Percentiles rank a stretch among this genome's conserved stretches.
phyloP scores from a whole-genome alignment of 148 eudicot genomes.

The Mesembryanthemum crystallinum region DNA sequence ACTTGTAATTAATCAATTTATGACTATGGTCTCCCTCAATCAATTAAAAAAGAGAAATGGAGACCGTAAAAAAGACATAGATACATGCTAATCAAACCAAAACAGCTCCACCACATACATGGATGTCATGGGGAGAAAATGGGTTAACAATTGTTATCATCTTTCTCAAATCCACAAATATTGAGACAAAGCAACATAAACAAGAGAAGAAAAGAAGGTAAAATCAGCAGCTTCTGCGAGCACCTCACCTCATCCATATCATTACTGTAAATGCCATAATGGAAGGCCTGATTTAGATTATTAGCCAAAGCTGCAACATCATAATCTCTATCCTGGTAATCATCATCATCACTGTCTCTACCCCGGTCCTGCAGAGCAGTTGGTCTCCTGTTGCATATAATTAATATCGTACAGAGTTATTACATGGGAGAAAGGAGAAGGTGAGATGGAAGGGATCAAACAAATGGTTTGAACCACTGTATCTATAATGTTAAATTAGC shows the following conservation, averaged over 20 bases:
- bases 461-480: neutral
- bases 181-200: neutral
- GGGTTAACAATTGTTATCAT: neutral
- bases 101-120: neutral
- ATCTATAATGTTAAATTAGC: neutral
- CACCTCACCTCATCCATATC: constrained; percentile 71
- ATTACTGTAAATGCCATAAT: constrained; percentile 70
- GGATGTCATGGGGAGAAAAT: neutral
- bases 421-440: neutral
- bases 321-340: constrained; percentile 96
- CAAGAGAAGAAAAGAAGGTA: neutral
- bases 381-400: constrained; percentile 69
- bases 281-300: constrained; percentile 89
- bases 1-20: neutral
- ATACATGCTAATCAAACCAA: neutral
- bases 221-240: neutral
- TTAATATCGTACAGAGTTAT: neutral
- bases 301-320: constrained; percentile 96
- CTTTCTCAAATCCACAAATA: neutral
- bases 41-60: neutral
- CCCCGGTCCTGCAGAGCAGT: constrained; percentile 69
- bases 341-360: constrained; percentile 92
- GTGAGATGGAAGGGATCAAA: neutral
- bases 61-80: neutral
- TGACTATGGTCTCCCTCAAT: neutral